Conservation (phyloP, 805 yeast species). For the Clavispora phyllophila region DNA sequence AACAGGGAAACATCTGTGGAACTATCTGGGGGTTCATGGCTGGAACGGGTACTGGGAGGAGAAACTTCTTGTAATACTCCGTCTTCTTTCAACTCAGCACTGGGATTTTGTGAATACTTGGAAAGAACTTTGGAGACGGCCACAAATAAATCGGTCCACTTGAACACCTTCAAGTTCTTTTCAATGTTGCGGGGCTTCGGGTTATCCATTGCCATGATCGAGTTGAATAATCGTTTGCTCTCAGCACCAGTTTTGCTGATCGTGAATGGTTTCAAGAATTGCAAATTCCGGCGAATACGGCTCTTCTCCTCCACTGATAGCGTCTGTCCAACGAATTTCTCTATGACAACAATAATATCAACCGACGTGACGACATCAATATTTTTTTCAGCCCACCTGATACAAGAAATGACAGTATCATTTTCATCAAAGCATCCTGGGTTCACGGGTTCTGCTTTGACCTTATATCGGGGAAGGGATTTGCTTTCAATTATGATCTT, state of each 20-base stretch:
- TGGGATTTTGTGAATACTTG: constrained; percentile 40
- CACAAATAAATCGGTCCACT: constrained; percentile 48
- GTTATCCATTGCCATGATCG: constrained; percentile 53
- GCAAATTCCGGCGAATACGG: constrained; percentile 62
- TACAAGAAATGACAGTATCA: constrained; percentile 52
- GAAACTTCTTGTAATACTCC: not conserved
- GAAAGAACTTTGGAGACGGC: constrained; percentile 55
- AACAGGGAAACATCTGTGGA: no score
- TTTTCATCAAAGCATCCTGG: constrained; percentile 18
- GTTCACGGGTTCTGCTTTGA: not conserved
- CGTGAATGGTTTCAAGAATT: constrained; percentile 57
- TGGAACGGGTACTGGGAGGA: not conserved
- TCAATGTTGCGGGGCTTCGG: constrained; percentile 69
- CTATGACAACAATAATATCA: constrained; percentile 54
- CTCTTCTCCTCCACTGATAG: constrained; percentile 68
- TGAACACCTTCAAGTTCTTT: constrained; percentile 63
- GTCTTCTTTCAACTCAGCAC: not conserved
- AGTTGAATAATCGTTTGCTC: constrained; percentile 18
- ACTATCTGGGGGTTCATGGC: not conserved
- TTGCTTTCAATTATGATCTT: constrained; percentile 34
- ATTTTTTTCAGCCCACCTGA: constrained; percentile 47
- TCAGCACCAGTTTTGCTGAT: constrained; percentile 43
- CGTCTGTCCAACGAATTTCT: constrained; percentile 47
- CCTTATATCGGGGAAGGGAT: constrained; percentile 7
- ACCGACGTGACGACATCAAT: constrained; percentile 58